Base-by-base conservation (phyloP, 2,329 filamentous ascomycete species). In the Alternaria sp. region DNA sequence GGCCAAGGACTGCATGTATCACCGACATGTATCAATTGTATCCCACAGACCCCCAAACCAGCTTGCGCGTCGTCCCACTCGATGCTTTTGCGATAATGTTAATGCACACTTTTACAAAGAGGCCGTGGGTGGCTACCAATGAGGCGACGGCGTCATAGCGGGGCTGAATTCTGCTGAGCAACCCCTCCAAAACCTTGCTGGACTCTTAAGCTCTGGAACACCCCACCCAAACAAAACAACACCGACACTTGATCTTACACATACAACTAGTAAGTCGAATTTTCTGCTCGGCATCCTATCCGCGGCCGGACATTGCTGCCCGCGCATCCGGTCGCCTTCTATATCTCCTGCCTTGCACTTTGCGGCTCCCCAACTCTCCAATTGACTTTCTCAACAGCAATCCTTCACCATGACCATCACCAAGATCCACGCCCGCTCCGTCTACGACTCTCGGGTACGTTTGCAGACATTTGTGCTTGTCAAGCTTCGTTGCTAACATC, bases 401-500 rank as follows among this genome's bases (percentile, higher is more conserved):
- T 51, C 46, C 62, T 54, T 57, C 55, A 94, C 80, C 72, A 99
- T 99, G 95, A 85, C 91, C 71, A 84, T 84, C 78, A 79, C 79
- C 71, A 84, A 84, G 80, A 84, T 85, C 75, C 82, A 85, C 81
- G 82, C 82, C 67, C 83, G 95, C 80, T 94, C 91, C 79, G 93
- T 99, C 86, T 99, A 85, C 89, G 95, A 99, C 88, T 98, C 95
- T 82, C 94, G 95, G 73, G 70, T 72, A 71, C 22, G 70, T 65
- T 16, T 34, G 8, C 30, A 22, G 16, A 22, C 5, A 51, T 39
- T 7, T 47, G 18, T 20, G 24, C 51, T 28, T 41, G 26, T 28
- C 8, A 56, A 26, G 20, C 44, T 38, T 43, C 38, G 39, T 30
- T 36, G 51, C 62, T 72, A 51, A 71, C 57, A 14, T 30, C 20